Evolutionary conservation across 345 rosid genomes (phyloP).

Genomic region (Eucalyptus caleyi): DNA sequence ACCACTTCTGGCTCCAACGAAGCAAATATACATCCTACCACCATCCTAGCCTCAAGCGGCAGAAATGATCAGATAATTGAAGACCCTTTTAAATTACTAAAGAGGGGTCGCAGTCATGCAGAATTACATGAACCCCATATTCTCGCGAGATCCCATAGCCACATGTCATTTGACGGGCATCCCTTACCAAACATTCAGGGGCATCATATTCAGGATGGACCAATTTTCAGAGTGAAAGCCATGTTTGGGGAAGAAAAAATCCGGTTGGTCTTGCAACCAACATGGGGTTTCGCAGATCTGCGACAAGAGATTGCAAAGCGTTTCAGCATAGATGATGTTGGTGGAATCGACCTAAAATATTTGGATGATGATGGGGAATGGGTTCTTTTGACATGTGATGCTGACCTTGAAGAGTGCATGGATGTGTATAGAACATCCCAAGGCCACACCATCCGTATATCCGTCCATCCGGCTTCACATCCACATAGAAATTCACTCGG

Average conservation of each 20-base stretch:
- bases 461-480: conserved; percentile 21
- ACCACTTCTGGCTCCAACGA: conserved; percentile 51
- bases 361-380: conserved; percentile 66
- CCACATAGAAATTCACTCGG: background rate
- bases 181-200: background rate
- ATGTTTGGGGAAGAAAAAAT: conserved; percentile 48
- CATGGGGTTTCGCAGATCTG: conserved; percentile 37
- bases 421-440: conserved; percentile 38
- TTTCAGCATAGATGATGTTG: conserved; percentile 30
- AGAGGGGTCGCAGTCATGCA: conserved; percentile 41
- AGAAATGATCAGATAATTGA: conserved; percentile 6
- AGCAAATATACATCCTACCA: conserved; percentile 21
- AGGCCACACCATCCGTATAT: conserved; percentile 40
- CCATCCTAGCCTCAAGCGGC: background rate
- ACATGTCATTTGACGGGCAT: conserved; percentile 25
- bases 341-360: conserved; percentile 42
- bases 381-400: conserved; percentile 70
- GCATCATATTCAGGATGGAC: conserved; percentile 3
- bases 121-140: conserved; percentile 29
- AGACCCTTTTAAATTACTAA: conserved; percentile 13
- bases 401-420: conserved; percentile 75
- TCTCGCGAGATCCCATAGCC: conserved; percentile 54
- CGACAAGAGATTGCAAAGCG: conserved; percentile 51
- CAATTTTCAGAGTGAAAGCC: conserved; percentile 50
- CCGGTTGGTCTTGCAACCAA: conserved; percentile 45